These are phyloP conservation scores for Arthrobotrys entomopaga DNA, from an alignment of 2,329 filamentous ascomycete genomes.

Conservation along the genomic window DNA sequence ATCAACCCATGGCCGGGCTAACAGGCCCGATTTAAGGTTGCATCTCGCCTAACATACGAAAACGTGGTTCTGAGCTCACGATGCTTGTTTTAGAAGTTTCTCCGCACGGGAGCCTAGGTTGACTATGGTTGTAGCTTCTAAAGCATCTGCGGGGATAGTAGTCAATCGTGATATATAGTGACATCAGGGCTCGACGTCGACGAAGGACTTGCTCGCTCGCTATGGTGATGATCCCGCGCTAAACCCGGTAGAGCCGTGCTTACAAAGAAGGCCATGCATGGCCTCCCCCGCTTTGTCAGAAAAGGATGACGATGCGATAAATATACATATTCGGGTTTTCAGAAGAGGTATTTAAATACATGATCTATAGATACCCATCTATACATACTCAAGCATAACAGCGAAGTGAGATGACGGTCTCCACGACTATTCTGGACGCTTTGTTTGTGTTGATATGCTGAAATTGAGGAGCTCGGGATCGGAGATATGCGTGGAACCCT, in stretches of 20 bases:
- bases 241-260: slow-evolving; percentile 47
- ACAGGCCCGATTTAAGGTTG: slow-evolving; percentile 26
- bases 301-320: slow-evolving; percentile 27
- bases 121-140: background rate
- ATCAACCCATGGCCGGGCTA: background rate
- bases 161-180: slow-evolving; percentile 38
- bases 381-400: background rate
- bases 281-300: slow-evolving; percentile 31
- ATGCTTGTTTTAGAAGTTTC: slow-evolving; percentile 7
- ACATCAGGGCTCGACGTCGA: slow-evolving; percentile 28
- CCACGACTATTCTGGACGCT: background rate
- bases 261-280: slow-evolving; percentile 33
- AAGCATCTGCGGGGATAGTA: slow-evolving; percentile 23
- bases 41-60: slow-evolving; percentile 38
- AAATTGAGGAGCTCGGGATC: slow-evolving; percentile 42
- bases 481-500: slow-evolving; percentile 50
- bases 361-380: too few relatives aligned
- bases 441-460: slow-evolving; percentile 45
- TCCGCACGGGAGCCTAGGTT: background rate
- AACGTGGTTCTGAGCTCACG: slow-evolving; percentile 41
- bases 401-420: slow-evolving; percentile 50
- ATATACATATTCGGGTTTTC: slow-evolving; percentile 12
- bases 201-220: background rate
- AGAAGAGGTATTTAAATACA: slow-evolving; percentile 45
- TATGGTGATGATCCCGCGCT: slow-evolving; percentile 19